Evolutionary conservation across 345 rosid genomes (phyloP).

Genomic region (Brassica rapa): DNA sequence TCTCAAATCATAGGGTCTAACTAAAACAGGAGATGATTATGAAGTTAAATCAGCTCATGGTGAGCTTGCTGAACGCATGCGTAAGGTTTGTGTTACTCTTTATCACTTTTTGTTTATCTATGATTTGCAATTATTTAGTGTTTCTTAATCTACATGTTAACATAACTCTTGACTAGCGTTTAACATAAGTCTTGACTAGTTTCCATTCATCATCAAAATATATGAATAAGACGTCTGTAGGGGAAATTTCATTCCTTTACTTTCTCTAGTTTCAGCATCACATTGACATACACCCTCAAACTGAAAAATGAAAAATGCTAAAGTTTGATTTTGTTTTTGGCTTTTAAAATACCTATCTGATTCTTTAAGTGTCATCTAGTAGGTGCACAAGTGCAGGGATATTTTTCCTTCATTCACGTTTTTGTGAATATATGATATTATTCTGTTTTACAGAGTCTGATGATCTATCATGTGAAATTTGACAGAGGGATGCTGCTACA

Average conservation of each 20-base stretch:
- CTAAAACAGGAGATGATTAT: conserved; percentile 93
- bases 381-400: not conserved
- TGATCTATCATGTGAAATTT: conserved; percentile 25
- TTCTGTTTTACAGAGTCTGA: conserved; percentile 2
- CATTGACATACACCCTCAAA: conserved; percentile 5
- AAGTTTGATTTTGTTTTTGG: conserved; percentile 5
- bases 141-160: not conserved
- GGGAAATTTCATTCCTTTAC: not conserved
- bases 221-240: conserved; percentile 1
- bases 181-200: not conserved
- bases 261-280: conserved; percentile 14
- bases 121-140: not conserved
- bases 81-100: conserved; percentile 63
- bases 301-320: conserved; percentile 1
- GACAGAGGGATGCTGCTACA: conserved; percentile 95
- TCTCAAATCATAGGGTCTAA: conserved; percentile 70
- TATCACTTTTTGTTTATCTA: not conserved
- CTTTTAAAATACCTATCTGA: conserved; percentile 5
- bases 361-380: conserved; percentile 6
- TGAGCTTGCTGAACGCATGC: conserved; percentile 98
- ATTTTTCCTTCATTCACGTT: not conserved
- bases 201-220: not conserved
- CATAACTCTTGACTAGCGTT: not conserved
- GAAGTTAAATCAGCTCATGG: conserved; percentile 97
- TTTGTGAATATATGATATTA: conserved; percentile 5